Evolutionary conservation across 768 basidiomycete species (phyloP), one percentile per base, ranked within the genome.

Genomic region (Artomyces pyxidatus): DNA sequence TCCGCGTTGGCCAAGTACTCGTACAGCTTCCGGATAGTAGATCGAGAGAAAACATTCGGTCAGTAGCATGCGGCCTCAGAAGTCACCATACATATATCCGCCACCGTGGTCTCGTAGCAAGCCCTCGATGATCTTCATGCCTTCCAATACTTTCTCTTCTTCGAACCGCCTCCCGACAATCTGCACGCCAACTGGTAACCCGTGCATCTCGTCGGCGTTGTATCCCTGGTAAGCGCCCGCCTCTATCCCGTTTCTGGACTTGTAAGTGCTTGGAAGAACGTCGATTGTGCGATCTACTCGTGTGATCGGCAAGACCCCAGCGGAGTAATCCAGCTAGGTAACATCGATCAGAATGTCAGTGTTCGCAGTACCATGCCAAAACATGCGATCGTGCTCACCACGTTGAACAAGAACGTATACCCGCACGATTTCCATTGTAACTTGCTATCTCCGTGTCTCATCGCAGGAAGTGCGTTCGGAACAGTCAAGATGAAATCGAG

Each of bases 111-210:
- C 22, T 32, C 30, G 47, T 42, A 54, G 42, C 21, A 56, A 43
- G 12, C 56, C 28, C 46, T 78, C 68, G 42, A 84, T 66, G 6
- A 85, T 69, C 56, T 77, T 76, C 78, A 85, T 85, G 2, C 77
- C 82, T 57, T 80, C 77, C 6, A 87, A 53, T 2, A 84, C 83
- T 58, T 80, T 80, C 64, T 88, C 86, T 63, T 88, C 86, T 60
- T 85, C 80, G 35, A 84, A 70, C 37, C 78, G 67, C 39, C 73
- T 65, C 1, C 82, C 83, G 1, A 78, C 71, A 27, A 87, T 62
- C 59, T 87, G 83, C 10, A 85, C 76, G 1, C 82, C 81, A 1
- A 87, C 59, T 0, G 85, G 83, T 4, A 85, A 65, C 6, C 84
- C 84, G 49, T 80, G 72, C 80, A 85, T 84, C 50, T 73, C 71